These are phyloP conservation scores for Lodderomyces beijingensis DNA, from an alignment of 1,139 yeast species.

Conservation along the genomic window DNA sequence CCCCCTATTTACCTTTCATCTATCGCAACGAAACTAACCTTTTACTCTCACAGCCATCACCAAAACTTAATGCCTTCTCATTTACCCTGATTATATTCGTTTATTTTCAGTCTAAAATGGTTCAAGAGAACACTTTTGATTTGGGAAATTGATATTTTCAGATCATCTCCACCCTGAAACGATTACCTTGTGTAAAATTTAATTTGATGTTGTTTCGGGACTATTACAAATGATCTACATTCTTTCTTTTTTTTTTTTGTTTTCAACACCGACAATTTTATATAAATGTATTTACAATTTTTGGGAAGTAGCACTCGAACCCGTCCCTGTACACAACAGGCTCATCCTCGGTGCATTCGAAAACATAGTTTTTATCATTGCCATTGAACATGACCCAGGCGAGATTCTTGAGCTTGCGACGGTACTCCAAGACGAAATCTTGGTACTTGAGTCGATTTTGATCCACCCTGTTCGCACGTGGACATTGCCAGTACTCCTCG, in stretches of 20 bases:
- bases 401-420: conserved; percentile 8
- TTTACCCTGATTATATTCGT: conserved; percentile 50
- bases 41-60: conserved; percentile 9
- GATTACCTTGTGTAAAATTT: conserved; percentile 8
- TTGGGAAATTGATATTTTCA: conserved; percentile 30
- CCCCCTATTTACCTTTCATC: too few species aligned
- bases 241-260: not conserved
- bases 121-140: conserved; percentile 45
- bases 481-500: conserved; percentile 10
- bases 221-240: conserved; percentile 40
- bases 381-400: conserved; percentile 11
- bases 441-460: conserved; percentile 9
- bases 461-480: conserved; percentile 2
- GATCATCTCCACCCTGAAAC: conserved; percentile 52
- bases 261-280: too few species aligned
- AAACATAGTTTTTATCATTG: conserved; percentile 9
- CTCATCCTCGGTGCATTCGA: conserved; percentile 8
- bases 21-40: too few species aligned
- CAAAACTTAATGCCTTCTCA: conserved; percentile 49
- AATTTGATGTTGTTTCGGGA: conserved; percentile 30
- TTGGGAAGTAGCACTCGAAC: conserved; percentile 11
- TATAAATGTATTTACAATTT: conserved; percentile 9
- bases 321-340: conserved; percentile 12
- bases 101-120: conserved; percentile 51
- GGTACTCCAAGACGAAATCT: conserved; percentile 11